Base-by-base conservation (phyloP, 192 early-diverging fungal species). In the Umbelopsis sp. region DNA sequence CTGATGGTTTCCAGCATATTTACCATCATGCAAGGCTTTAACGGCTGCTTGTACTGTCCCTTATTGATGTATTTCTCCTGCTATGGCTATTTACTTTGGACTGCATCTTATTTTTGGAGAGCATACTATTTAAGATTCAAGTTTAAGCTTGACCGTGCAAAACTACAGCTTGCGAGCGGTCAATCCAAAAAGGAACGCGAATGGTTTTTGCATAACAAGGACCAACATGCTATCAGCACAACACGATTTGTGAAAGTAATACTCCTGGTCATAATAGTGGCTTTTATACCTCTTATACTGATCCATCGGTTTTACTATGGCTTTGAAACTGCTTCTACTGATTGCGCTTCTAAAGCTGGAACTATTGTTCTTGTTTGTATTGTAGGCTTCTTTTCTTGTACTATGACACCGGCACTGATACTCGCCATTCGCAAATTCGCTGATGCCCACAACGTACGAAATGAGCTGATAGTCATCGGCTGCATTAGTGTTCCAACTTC, bases 401-500 rank as follows among this genome's bases (percentile, higher is more conserved):
- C 82, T 3, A 55, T 84, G n/a, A 79, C 79, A 11, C 88, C 88
- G 0, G 45, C 80, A 11, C 68, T 87, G 47, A 74, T 82, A 41
- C 37, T 41, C 16, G 81, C 77, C 68, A 77, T 79, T n/a, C 71
- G 85, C n/a, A 77, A 76, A 66, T 66, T 71, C 0, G 49, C 71
- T 66, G 88, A 89, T 66, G 85, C 85, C 13, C 86, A 83, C 25
- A 86, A 86, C 45, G 85, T 89, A 47, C 71, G 84, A 22, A 81
- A 77, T 37, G 88, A 89, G 49, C 78, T 89, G 50, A 76, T 84
- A 46, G 74, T 82, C n/a, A 78, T 78, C 37, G 37, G 37, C 37
- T 41, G 37, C 78, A 7, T n/a, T 11, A 47, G 3, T 25, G 33
- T 37, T 35, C 48, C 48, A 16, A 49, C 48, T 21, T 16, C 20